These are phyloP conservation scores for Apium graveolens DNA, from an alignment of 129 eudicot genomes.

Conservation along the genomic window DNA sequence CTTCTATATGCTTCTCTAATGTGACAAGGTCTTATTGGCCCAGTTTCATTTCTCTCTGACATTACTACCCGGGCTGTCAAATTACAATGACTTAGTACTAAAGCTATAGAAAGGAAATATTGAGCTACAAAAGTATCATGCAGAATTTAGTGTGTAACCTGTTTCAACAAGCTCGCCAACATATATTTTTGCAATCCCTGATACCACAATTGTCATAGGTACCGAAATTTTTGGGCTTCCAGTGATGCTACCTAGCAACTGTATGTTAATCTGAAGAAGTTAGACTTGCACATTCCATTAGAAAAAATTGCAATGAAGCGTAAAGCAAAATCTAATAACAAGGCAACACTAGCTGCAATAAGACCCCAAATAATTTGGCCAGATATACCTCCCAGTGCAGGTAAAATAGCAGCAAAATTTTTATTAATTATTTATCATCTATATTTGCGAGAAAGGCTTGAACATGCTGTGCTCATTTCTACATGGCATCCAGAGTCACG, in stretches of 20 bases:
- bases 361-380: not conserved
- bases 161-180: slow-evolving; percentile 93
- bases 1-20: slow-evolving; percentile 88
- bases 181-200: slow-evolving; percentile 93
- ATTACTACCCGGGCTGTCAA: slow-evolving; percentile 73
- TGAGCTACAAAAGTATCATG: not conserved
- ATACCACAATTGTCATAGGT: slow-evolving; percentile 92
- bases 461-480: not conserved
- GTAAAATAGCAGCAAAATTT: not conserved
- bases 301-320: not conserved
- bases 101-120: not conserved
- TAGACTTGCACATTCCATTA: not conserved
- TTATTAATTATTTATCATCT: not conserved
- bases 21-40: slow-evolving; percentile 93
- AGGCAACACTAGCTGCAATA: not conserved
- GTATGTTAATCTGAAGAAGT: slow-evolving; percentile 20
- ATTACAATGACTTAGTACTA: not conserved
- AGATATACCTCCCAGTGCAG: not conserved
- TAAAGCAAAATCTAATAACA: not conserved
- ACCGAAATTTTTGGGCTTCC: slow-evolving; percentile 83
- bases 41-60: slow-evolving; percentile 74
- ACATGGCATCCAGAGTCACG: not conserved
- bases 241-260: slow-evolving; percentile 73
- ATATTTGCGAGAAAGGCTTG: not conserved
- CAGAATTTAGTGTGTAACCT: slow-evolving; percentile 28